Percentiles rank a stretch among this genome's conserved stretches.
Evolutionary conservation across 148 eudicot species (phyloP).

Genomic region (Dianthus caryophyllus): DNA sequence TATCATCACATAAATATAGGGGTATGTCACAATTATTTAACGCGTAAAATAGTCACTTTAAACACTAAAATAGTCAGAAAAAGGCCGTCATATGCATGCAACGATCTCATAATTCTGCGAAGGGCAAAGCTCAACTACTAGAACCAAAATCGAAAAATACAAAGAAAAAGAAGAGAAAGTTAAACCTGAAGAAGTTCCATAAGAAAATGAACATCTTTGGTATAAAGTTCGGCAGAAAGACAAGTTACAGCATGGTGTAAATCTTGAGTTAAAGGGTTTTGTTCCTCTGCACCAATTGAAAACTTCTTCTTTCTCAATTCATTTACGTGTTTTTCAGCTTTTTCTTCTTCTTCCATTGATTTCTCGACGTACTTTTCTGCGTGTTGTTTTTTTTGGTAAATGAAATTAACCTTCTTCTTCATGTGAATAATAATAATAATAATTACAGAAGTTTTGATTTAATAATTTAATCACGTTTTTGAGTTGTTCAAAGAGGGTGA

Average conservation of each 20-base stretch:
- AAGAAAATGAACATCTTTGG: slow-evolving; percentile 36
- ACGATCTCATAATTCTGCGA: no score
- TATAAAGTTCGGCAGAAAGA: slow-evolving; percentile 25
- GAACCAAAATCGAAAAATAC: no score
- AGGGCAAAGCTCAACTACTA: no score
- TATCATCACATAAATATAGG: no score
- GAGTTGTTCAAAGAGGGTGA: no score
- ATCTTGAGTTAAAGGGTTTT: slow-evolving; percentile 24
- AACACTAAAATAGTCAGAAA: no score
- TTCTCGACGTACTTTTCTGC: background rate
- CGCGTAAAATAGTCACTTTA: no score
- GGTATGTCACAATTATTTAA: no score
- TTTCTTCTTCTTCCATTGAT: background rate
- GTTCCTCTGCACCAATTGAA: slow-evolving; percentile 8
- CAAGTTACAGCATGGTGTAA: slow-evolving; percentile 27
- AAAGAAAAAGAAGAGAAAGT: no score
- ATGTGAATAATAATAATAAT: background rate
- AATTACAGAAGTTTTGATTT: no score
- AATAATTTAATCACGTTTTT: no score
- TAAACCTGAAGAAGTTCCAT: slow-evolving; percentile 36
- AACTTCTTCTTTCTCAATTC: slow-evolving; percentile 10
- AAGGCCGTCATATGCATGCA: no score
- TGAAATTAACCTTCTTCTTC: background rate
- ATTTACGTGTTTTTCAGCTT: slow-evolving; percentile 4
- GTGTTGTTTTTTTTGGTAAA: background rate